Evolutionary conservation across 2,329 filamentous ascomycete genomes (phyloP), one percentile per base, ranked within the genome.

Genomic region (Exophiala alcalophila): DNA sequence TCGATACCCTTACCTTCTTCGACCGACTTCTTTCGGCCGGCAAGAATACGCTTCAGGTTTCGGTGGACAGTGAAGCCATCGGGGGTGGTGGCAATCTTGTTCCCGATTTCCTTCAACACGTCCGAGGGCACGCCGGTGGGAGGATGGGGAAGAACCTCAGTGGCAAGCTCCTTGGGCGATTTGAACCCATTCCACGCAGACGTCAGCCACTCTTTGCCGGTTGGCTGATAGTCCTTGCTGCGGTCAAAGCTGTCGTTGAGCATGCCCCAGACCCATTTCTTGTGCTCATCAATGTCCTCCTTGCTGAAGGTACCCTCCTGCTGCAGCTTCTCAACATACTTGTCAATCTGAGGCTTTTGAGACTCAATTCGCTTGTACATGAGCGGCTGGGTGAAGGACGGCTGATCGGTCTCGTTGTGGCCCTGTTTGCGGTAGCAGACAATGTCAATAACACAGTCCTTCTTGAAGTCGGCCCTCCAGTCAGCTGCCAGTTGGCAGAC

Each of bases 171-270:
- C 76, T 96, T 97, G 60, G 92, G 92, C 21, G 90, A 94, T 74
- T 97, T 97, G 81, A 98, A 97, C 51, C 91, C 91, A 71, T 98
- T 94, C 92, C 92, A 98, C 43, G 92, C 91, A 37, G 90, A 96
- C 6, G 92, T 97, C 57, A 95, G 82, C 92, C 92, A 98, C 70
- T 98, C 92, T 72, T 95, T 94, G 55, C 90, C 86, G 27, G 86
- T 94, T 31, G 92, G 88, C 67, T 91, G 85, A 70, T 98, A 98
- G 61, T 98, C 91, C 71, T 94, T 97, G 69, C 90, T 95, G 69
- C 91, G 89, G 60, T 88, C 78, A 68, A 97, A 98, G 71, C 89
- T 96, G 67, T 97, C 91, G 62, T 95, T 91, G 44, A 98, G 77
- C 90, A 97, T 97, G 50, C 86, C 86, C 92, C 91, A 98, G 47